Evolutionary conservation across 23 red algal genomes (phyloP).

Genomic region (Agarophyton chilense): DNA sequence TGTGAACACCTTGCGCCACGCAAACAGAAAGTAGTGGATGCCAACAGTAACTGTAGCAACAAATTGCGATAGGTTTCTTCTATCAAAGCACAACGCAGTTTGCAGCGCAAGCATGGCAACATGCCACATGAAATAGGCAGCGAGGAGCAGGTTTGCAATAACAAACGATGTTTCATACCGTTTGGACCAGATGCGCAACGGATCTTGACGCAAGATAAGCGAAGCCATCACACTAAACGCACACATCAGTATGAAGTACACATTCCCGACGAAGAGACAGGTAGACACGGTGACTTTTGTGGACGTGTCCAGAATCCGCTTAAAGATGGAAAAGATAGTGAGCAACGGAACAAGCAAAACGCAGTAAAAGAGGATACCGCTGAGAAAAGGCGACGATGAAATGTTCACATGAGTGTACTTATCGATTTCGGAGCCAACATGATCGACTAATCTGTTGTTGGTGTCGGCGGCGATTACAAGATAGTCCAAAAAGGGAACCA

Average conservation of each 20-base stretch:
- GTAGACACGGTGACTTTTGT: constrained; percentile 60
- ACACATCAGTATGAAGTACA: constrained; percentile 70
- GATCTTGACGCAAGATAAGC: constrained; percentile 40
- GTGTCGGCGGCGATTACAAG: constrained; percentile 75
- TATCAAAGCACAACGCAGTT: constrained; percentile 25
- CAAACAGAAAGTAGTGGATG: constrained; percentile 74
- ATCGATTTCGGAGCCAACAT: constrained; percentile 81
- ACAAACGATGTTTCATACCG: constrained; percentile 45
- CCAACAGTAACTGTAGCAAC: constrained; percentile 56
- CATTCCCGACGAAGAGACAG: constrained; percentile 44
- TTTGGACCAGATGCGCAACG: constrained; percentile 35
- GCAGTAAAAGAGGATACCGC: constrained; percentile 73
- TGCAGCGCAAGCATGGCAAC: constrained; percentile 64
- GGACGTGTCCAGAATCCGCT: constrained; percentile 39
- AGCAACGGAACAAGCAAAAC: constrained; percentile 74
- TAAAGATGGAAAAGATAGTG: constrained; percentile 42
- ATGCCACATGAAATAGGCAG: constrained; percentile 61
- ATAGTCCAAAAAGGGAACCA: constrained; percentile 76
- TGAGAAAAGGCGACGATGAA: constrained; percentile 68
- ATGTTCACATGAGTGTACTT: constrained; percentile 72
- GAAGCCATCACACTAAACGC: constrained; percentile 11
- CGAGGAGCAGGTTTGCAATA: constrained; percentile 47
- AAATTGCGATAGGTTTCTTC: constrained; percentile 54
- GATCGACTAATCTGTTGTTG: constrained; percentile 73
- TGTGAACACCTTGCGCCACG: constrained; percentile 70